Conservation (phyloP, 2,329 filamentous ascomycete genomes). For the Pezicula rhizophila region DNA sequence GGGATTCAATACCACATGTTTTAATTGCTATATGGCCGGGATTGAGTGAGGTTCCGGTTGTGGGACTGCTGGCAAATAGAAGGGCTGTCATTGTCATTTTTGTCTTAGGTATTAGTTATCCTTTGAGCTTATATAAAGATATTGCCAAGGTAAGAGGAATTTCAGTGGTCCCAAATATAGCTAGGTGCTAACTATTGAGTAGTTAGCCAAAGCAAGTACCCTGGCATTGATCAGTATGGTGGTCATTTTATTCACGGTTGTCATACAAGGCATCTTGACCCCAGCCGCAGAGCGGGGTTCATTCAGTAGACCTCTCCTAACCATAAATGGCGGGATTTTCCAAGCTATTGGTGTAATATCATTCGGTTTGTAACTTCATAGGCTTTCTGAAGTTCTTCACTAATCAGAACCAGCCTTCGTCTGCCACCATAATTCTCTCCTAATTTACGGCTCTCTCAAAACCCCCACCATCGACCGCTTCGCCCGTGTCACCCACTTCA, state of each 20-base stretch:
- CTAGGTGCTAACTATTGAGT: constrained; percentile 13
- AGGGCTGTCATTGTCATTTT: constrained; percentile 84
- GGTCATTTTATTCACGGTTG: constrained; percentile 80
- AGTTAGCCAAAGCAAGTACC: constrained; percentile 94
- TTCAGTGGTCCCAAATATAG: neutral
- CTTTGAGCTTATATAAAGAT: constrained; percentile 87
- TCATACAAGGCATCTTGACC: constrained; percentile 75
- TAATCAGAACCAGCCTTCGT: constrained; percentile 50
- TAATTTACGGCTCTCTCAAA: constrained; percentile 93
- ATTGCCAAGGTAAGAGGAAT: constrained; percentile 74
- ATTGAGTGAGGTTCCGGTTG: constrained; percentile 63
- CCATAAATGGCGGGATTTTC: constrained; percentile 83
- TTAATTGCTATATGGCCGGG: constrained; percentile 75
- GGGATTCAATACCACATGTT: constrained; percentile 92
- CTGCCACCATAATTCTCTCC: constrained; percentile 87
- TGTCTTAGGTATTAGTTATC: constrained; percentile 79
- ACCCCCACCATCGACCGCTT: constrained; percentile 96
- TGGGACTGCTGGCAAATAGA: constrained; percentile 78
- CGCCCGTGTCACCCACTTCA: constrained; percentile 86
- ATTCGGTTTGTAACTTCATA: constrained; percentile 58
- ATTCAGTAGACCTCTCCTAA: constrained; percentile 62
- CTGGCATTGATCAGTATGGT: constrained; percentile 89
- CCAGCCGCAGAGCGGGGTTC: constrained; percentile 66
- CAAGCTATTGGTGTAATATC: constrained; percentile 97
- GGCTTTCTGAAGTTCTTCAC: constrained; percentile 1